phyloP scores from a whole-genome alignment of 2,329 filamentous ascomycete genomes.

The Alternaria infectoria region DNA sequence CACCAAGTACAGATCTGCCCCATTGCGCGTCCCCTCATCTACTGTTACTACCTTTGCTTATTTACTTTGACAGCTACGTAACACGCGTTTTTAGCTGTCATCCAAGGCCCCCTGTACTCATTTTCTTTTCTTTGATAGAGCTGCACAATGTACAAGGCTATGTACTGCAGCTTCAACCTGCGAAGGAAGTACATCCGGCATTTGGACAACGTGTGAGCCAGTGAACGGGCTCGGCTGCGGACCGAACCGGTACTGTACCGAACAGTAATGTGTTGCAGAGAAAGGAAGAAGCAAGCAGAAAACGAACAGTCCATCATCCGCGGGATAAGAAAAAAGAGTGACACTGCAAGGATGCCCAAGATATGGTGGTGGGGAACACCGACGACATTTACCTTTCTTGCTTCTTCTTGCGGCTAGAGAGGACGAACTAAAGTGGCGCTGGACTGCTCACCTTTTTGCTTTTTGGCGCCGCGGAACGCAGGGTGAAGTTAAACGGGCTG shows the following conservation, averaged over 20 bases:
- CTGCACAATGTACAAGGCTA: not conserved
- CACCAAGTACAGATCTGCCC: not conserved
- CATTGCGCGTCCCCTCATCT: slow-evolving; percentile 1
- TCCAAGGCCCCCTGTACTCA: not conserved
- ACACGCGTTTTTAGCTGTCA: not conserved
- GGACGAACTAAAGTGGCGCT: not conserved
- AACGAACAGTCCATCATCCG: not conserved
- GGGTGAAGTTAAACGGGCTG: not conserved
- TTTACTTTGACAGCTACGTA: not conserved
- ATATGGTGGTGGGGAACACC: not conserved
- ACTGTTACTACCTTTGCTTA: not conserved
- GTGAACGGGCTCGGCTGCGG: not conserved
- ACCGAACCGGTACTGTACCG: not conserved
- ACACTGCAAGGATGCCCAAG: not conserved
- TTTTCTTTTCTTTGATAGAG: not conserved
- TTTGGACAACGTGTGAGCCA: not conserved
- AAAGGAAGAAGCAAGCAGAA: not conserved
- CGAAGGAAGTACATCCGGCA: not conserved
- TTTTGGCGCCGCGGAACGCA: not conserved
- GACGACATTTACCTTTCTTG: not conserved
- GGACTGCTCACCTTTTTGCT: not conserved
- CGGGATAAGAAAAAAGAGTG: not conserved
- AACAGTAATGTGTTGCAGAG: not conserved
- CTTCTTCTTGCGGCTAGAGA: not conserved
- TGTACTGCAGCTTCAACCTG: not conserved